Base-by-base conservation (phyloP, 1,284 basidiomycete species). In the Melampsora occidentalis region DNA sequence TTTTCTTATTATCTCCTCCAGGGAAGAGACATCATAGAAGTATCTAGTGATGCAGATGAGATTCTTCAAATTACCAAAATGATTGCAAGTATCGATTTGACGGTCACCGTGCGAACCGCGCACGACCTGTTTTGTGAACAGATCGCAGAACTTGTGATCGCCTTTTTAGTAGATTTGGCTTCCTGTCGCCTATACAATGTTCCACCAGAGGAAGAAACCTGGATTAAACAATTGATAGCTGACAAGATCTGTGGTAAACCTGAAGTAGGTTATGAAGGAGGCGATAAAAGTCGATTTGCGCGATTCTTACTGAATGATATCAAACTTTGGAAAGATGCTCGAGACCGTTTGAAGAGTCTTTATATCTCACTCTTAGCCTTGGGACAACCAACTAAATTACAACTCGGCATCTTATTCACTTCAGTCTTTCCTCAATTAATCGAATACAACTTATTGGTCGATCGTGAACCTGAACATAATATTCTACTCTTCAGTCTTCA, bases 81-180 rank as follows among this genome's bases (percentile, higher is more conserved):
- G 72, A 89, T 99, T 77, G 86, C 89, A 16, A 90, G 92, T 80
- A 94, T 98, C 78, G 95, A 98, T 81, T 86, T 99, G 0, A 92
- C 92, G 5, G 92, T 98, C 25, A 95, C 93, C 0, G 89, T 99
- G 69, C 88, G 94, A 5, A 87, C 91, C 25, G 91, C 93, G 2
- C 90, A 91, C 80, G 94, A 97, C 81, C 91, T 91, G 0, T 97
- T 94, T 82, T 88, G 90, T 78, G 96, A 99, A 82, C 91, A 96
- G 81, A 87, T 94, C 20, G 89, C 89, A 6, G 89, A 89, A 1
- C 89, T 92, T 39, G 87, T 96, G 76, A 90, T 96, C 78, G 90
- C 92, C 79, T 95, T 91, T 90, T 85, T 97, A 33, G 84, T 90
- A 76, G 93, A 96, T 82, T 86, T 97, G 77, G 90, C 89, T 31